Conservation (phyloP, 2,329 filamentous ascomycete genomes). For the Arthroderma sp. region DNA sequence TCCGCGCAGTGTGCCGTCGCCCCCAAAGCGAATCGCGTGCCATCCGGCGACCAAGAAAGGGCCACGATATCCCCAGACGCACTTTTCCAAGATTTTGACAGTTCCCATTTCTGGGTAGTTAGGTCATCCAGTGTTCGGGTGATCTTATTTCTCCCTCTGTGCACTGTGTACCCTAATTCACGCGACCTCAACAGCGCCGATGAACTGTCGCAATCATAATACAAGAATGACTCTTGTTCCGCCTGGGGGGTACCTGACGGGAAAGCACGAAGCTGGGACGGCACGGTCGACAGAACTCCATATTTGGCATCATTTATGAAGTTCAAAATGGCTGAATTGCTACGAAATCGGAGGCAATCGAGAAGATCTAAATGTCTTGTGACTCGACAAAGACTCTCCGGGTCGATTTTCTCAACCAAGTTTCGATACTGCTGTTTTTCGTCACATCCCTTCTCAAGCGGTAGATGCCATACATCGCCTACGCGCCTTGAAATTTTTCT, state of each 20-base stretch:
- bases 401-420: not conserved
- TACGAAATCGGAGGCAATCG: slow-evolving; percentile 10
- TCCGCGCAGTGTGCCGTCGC: slow-evolving; percentile 43
- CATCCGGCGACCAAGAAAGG: slow-evolving; percentile 44
- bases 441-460: no score
- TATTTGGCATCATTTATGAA: slow-evolving; percentile 13
- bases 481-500: no score
- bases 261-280: slow-evolving; percentile 1
- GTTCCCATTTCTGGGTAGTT: slow-evolving; percentile 20
- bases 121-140: slow-evolving; percentile 18
- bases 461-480: no score
- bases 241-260: not conserved
- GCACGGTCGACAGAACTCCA: slow-evolving; percentile 11
- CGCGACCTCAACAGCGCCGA: slow-evolving; percentile 17
- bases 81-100: slow-evolving; percentile 39
- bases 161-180: slow-evolving; percentile 16
- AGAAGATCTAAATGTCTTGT: not conserved
- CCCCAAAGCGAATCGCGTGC: slow-evolving; percentile 43
- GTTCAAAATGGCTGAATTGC: slow-evolving; percentile 9
- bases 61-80: slow-evolving; percentile 46
- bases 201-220: not conserved
- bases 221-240: not conserved
- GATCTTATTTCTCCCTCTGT: slow-evolving; percentile 9
- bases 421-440: slow-evolving; percentile 3
- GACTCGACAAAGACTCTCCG: not conserved